Base-by-base conservation (phyloP, 2,329 filamentous ascomycete genomes). In the Colletotrichum lupini region DNA sequence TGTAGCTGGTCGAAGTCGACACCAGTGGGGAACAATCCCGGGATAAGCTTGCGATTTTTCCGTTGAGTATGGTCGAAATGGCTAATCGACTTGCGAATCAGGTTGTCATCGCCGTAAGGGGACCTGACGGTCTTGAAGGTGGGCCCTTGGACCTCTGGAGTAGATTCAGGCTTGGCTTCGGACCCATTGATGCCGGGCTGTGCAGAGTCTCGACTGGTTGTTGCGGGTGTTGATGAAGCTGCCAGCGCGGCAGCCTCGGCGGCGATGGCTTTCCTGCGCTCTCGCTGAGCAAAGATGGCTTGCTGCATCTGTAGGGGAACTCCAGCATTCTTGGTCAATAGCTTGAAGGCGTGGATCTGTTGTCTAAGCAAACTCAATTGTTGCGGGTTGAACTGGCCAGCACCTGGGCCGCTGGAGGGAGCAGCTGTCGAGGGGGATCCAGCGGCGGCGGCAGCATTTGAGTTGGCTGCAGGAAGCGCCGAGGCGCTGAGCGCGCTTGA, bases 271-370 rank as follows among this genome's bases (percentile, higher is more conserved):
- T 89, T 85, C 77, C 92, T 90, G 76, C 92, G 92, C 76, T 92
- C 89, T 61, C 92, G 91, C 71, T 93, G 91, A 57, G 92, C 88
- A 80, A 95, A 97, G 49, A 98, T 92, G 61, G 93, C 91, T 79
- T 96, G 93, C 80, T 97, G 95, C 76, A 98, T 89, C 75, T 91
- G 89, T 35, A 90, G 83, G 1, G 96, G 95, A 4, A 98, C 91
- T 0, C 95, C 93, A 16, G 93, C 88, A 77, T 98, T 98, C 82
- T 97, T 97, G 5, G 94, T 93, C 4, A 99, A 87, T 76, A 95
- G 89, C 83, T 97, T 97, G 84, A 98, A 98, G 0, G 96, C 95
- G 77, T 93, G 89, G 63, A 98, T 98, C 81, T 99, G 97, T 76
- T 94, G 92, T 73, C 94, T 89, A 11, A 99, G 85, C 56, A 94